Base-by-base conservation (phyloP, 2,329 filamentous ascomycete genomes). In the Hypoxylon sp. region DNA sequence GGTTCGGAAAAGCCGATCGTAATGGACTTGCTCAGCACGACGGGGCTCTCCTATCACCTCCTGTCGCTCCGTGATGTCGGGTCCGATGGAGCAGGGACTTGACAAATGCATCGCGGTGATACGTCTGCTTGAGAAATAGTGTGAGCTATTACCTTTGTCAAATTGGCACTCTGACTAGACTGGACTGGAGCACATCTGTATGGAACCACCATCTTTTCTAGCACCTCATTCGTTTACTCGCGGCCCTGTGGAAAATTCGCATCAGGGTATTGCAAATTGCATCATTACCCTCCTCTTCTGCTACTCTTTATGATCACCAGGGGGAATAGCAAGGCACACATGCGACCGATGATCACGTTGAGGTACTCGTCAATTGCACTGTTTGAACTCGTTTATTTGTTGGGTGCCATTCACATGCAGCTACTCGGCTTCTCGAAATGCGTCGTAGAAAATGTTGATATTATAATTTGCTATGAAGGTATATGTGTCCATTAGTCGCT, bases 21-120 rank as follows among this genome's bases (percentile, higher is more conserved):
- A 53, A 55, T 43, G 43, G 56, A 53, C n/a, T 36, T 43, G 41
- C 21, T 19, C 45, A 51, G 32, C 50, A 46, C 57, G 25, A 60
- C 51, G 59, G 63, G 60, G 57, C 34, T 5, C 48, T 45, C 46
- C 45, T 34, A n/a, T 57, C 30, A 19, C 38, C 38, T 41, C 38
- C 38, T 17, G n/a, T 41, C 38, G 17, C 59, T 49, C 63, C 56
- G 67, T 59, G 60, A 59, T 57, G 38, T 60, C 63, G 60, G 67
- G 62, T 67, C 63, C 57, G 60, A 58, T 43, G 60, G 32, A 23
- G 57, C 59, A 58, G 52, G 55, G 58, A 69, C 56, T 52, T 69
- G 57, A 61, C 63, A 34, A 56, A 62, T 55, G 43, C 25, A 69
- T 63, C 53, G 58, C 28, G 52, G 56, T 19, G 34, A 45, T 49